Base-by-base conservation (phyloP, 805 yeast species). In the Zygotorulaspora florentina region DNA sequence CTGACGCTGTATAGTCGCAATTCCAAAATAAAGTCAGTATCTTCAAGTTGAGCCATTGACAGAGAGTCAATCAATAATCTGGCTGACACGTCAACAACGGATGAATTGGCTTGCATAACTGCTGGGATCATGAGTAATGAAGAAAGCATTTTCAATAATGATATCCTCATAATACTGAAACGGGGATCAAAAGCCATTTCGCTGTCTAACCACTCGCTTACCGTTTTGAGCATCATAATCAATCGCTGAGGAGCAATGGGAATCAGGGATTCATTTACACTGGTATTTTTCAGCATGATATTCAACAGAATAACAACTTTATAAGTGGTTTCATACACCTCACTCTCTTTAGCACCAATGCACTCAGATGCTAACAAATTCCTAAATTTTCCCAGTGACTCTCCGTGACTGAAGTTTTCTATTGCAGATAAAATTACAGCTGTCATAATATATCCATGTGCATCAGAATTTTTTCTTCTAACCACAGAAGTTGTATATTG, bases 291-390 rank as follows among this genome's bases (percentile, higher is more conserved):
- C 47, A 79, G 68, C 51, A 70, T 64, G 46, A 72, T 68, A 39
- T 69, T 72, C 33, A 83, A 64, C 2, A 81, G 53, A 1, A 79
- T 66, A 3, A 85, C 47, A 61, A 74, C 72, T 12, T 61, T 63
- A 29, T 79, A 59, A 0, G 84, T 84, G 2, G 59, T 59, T 2
- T 56, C 39, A 7, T 72, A 42, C 10, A 81, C 70, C 27, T 75
- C 75, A 0, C 62, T 42, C 2, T 72, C 55, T 41, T 70, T 71
- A 2, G 76, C 65, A 1, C 88, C 87, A 38, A 84, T 67, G 16
- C 85, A 59, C 53, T 83, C 88, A 1, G 90, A 79, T 11, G 81
- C 80, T n/a, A 77, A 67, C 45, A 72, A 71, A 51, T 81, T 84
- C 52, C 89, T 73, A 8, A 77, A 53, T 47, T 81, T 72, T 13